Percentiles rank a stretch among this genome's conserved stretches.
Evolutionary conservation across 2,329 filamentous ascomycete species (phyloP).

Genomic region (Oidium heveae): DNA sequence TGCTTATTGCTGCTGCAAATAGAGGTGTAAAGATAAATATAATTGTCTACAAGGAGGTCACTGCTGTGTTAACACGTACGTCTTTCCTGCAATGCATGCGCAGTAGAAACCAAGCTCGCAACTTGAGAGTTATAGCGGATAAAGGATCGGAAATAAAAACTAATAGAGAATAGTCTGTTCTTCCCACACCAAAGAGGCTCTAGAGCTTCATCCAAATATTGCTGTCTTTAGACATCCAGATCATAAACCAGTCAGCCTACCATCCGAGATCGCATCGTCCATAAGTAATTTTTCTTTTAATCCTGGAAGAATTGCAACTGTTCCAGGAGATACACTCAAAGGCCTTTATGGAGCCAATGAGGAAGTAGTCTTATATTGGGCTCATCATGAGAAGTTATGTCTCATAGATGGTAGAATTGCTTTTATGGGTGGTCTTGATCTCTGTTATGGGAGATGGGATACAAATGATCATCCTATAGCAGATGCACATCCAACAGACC

Average conservation of each 20-base stretch:
- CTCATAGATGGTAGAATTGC: slow-evolving; percentile 53
- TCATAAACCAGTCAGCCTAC: slow-evolving; percentile 48
- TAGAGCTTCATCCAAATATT: slow-evolving; percentile 70
- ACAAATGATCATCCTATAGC: slow-evolving; percentile 69
- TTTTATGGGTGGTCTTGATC: slow-evolving; percentile 79
- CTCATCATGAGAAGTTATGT: slow-evolving; percentile 79
- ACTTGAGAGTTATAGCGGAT: too few relatives aligned
- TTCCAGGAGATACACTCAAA: slow-evolving; percentile 49
- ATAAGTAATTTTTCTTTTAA: slow-evolving; percentile 24
- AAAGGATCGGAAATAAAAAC: not conserved
- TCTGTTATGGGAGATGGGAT: slow-evolving; percentile 75
- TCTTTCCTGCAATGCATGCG: slow-evolving; percentile 7
- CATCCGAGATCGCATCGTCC: slow-evolving; percentile 41
- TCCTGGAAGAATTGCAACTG: slow-evolving; percentile 30
- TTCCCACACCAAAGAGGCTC: slow-evolving; percentile 51
- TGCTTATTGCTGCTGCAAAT: slow-evolving; percentile 61
- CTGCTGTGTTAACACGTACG: slow-evolving; percentile 55
- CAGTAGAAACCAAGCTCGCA: too few relatives aligned
- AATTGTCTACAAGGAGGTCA: slow-evolving; percentile 82
- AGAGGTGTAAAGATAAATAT: slow-evolving; percentile 64
- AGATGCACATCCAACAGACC: slow-evolving; percentile 44
- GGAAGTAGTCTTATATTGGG: slow-evolving; percentile 71
- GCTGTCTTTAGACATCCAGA: slow-evolving; percentile 78
- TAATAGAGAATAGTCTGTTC: not conserved
- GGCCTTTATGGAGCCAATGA: slow-evolving; percentile 54